These are phyloP conservation scores for Yamagishiella unicocca DNA, from an alignment of 139 green algal species.

Conservation along the genomic window DNA sequence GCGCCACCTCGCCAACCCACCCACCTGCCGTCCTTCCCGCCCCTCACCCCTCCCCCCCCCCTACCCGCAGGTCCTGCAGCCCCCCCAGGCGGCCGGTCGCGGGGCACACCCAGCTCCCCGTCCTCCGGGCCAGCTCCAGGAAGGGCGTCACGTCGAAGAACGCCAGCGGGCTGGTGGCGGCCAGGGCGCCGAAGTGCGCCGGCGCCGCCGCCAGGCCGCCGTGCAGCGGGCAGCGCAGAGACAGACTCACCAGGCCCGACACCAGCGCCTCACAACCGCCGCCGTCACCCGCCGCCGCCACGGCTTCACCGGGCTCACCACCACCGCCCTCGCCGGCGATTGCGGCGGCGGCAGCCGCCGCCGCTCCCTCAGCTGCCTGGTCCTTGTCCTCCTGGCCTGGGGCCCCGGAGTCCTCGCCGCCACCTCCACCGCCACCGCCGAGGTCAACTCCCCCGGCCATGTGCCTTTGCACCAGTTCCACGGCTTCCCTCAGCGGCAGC, in stretches of 20 bases:
- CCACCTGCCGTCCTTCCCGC: too few species aligned
- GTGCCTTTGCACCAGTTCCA: not conserved
- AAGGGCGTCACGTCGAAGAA: slow-evolving; percentile 20
- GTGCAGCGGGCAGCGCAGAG: slow-evolving; percentile 42
- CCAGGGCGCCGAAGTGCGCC: not conserved
- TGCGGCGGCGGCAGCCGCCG: not conserved
- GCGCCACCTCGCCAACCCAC: too few species aligned
- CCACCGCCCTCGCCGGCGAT: not conserved
- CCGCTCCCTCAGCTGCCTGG: too few species aligned
- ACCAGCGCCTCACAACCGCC: not conserved
- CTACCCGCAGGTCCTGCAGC: slow-evolving; percentile 22
- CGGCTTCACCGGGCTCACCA: not conserved
- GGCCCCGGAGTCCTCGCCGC: too few species aligned
- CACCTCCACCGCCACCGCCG: not conserved
- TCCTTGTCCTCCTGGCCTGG: not conserved
- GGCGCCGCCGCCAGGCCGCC: slow-evolving; percentile 27
- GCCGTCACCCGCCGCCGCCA: not conserved
- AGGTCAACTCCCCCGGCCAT: not conserved
- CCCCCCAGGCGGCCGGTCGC: slow-evolving; percentile 7
- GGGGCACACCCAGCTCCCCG: slow-evolving; percentile 25
- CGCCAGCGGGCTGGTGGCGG: not conserved
- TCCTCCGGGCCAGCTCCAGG: not conserved
- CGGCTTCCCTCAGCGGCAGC: not conserved
- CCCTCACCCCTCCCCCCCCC: too few species aligned
- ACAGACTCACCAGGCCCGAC: not conserved